Percentiles rank a stretch among this genome's conserved stretches.
Evolutionary conservation across 768 basidiomycete species (phyloP).

Genomic region (Russula griseocarnosa): DNA sequence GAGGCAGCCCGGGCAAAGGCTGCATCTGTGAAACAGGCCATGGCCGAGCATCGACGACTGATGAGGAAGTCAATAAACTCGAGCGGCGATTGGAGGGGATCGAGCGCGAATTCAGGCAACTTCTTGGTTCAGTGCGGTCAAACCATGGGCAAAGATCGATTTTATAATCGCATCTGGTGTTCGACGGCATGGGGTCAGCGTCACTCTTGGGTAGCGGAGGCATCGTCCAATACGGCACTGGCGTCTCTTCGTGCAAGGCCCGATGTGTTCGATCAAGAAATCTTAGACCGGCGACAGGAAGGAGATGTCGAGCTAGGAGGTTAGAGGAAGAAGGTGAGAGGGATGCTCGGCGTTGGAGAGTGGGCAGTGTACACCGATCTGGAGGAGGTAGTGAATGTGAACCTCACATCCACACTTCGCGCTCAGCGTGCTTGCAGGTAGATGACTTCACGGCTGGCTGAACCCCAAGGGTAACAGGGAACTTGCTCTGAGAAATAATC

Average conservation of each 20-base stretch:
- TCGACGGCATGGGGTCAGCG: constrained; percentile 90
- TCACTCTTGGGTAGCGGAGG: constrained; percentile 76
- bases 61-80: constrained; percentile 83
- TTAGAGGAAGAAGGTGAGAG: constrained; percentile 75
- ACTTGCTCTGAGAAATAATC: constrained; percentile 64
- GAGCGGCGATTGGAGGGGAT: constrained; percentile 79
- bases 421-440: constrained; percentile 46
- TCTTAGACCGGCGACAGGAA: constrained; percentile 59
- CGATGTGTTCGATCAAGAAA: constrained; percentile 72
- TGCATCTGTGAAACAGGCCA: constrained; percentile 73
- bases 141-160: constrained; percentile 91
- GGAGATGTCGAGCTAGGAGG: constrained; percentile 54
- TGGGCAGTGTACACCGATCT: constrained; percentile 90
- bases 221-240: constrained; percentile 79
- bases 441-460: constrained; percentile 85
- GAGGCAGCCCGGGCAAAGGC: constrained; percentile 75
- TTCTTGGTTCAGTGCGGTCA: constrained; percentile 81
- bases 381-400: constrained; percentile 64
- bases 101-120: constrained; percentile 91
- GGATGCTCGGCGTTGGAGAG: constrained; percentile 66
- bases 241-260: constrained; percentile 92
- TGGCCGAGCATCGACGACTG: constrained; percentile 74
- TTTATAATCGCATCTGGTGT: constrained; percentile 97
- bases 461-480: constrained; percentile 91
- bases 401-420: not conserved